Base-by-base conservation (phyloP, 257 asterid species). In the Solanum megistacrolobum region DNA sequence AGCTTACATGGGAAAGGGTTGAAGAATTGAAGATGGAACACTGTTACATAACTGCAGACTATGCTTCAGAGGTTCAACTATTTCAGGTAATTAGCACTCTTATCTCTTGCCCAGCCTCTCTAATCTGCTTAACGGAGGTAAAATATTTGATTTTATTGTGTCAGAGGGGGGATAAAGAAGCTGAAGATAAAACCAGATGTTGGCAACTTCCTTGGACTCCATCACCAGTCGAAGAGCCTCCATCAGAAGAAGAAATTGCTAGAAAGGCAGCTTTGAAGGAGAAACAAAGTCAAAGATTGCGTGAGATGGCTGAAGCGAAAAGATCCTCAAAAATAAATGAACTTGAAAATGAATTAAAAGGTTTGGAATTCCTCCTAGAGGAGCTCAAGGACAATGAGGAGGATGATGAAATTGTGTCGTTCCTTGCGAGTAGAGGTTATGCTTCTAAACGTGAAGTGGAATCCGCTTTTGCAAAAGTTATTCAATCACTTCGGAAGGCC, bases 141-240 rank as follows among this genome's bases (percentile, higher is more conserved):
- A 82, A 85, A 86, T 34, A 68, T 89, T 36, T 78, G 35, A 62
- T 84, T 46, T 5, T 89, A 36, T 74, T 86, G 78, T 83, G 62
- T 89, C 91, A 97, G 99, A 93, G 90, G 88, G 99, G 98, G 88
- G 94, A 91, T 89, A 92, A 91, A 91, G 93, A 95, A 90, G 98
- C 95, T 13, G 99, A 95, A 91, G 98, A 97, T 86, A 96, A 97
- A 90, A 91, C 95, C 21, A 92, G 93, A 91, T 93, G 90, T 91
- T 97, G 99, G 99, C 99, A 97, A 94, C 98, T 97, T 87, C 96
- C 99, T 73, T 97, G 99, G 99, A 92, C 98, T 86, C 99, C 99
- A 38, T 23, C 92, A 88, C 98, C 96, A 52, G 92, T 89, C 58
- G 99, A 97, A 84, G 99, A 96, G 88, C 95, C 92, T 78, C 99